Base-by-base conservation (phyloP, 139 green algal genomes). In the Chlamydomonas sphaeroides region DNA sequence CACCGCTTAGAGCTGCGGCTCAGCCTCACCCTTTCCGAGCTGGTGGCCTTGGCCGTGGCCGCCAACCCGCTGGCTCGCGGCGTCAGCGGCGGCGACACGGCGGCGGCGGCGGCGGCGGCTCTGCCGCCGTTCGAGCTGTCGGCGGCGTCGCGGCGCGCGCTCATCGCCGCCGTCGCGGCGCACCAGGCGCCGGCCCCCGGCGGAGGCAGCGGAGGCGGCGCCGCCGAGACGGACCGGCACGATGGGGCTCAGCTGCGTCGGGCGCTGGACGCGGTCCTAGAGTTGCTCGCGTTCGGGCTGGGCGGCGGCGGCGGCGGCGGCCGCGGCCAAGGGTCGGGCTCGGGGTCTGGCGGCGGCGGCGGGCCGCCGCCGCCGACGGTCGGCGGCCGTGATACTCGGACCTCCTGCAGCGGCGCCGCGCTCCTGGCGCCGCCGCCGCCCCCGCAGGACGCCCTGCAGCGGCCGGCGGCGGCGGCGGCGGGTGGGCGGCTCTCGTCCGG, bases 11-110 rank as follows among this genome's bases (percentile, higher is more conserved):
- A 70, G 20, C 74, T 80, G n/a, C 17, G 11, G 18, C 10, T 80
- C 10, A 80, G 74, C 61, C 21, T 80, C 10, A 80, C 59, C 4
- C 32, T 80, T 18, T 21, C 26, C n/a, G 74, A 80, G 74, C n/a
- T 80, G 39, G 57, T 45, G 41, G 59, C 35, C 1, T 30, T 80
- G 21, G 74, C 57, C 26, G 21, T 45, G 3, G 72, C 72, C n/a
- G 15, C 25, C 45, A 75, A 51, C 8, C 68, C 35, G 7, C 30
- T n/a, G 17, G 39, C 35, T 32, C 18, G 18, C 10, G 28, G 59
- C 28, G 59, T 8, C 59, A 5, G 5, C 18, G 23, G 15, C 23
- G n/a, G 3, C 6, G 18, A 4, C 45, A 20, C 48, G 2, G 4
- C 56, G 17, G 8, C 72, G 28, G 56, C n/a, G n/a, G n/a, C n/a